A percentile compares a stretch with the other conserved stretches of the same genome.
These are phyloP conservation scores for Phellinidium pouzarii DNA, from an alignment of 1,284 basidiomycete genomes.

Conservation along the genomic window DNA sequence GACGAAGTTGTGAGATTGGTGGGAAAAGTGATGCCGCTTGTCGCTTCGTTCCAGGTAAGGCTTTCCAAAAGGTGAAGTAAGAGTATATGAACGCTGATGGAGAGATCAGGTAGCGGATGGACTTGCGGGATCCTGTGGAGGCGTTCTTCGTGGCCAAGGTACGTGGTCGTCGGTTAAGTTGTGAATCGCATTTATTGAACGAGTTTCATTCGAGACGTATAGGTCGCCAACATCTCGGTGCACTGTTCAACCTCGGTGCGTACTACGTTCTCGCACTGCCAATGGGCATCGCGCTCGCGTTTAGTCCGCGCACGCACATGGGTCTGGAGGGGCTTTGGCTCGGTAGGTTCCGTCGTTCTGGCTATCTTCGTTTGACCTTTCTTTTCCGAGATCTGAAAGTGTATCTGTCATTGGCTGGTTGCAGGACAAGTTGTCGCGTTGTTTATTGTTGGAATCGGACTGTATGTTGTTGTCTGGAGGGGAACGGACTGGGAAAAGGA, in stretches of 20 bases:
- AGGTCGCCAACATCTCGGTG: constrained; percentile 72
- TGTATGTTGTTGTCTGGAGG: constrained; percentile 59
- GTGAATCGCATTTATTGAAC: background rate
- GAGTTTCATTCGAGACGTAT: background rate
- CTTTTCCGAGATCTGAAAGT: background rate
- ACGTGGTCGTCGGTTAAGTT: constrained; percentile 8
- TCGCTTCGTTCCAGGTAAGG: constrained; percentile 69
- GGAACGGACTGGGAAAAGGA: constrained; percentile 63
- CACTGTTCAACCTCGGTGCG: constrained; percentile 67
- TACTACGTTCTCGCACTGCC: constrained; percentile 72
- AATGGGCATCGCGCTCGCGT: constrained; percentile 64
- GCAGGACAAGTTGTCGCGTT: constrained; percentile 66
- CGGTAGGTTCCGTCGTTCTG: constrained; percentile 26
- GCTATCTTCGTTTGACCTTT: background rate
- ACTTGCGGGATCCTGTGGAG: constrained; percentile 66
- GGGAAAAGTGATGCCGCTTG: constrained; percentile 67
- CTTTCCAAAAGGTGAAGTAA: background rate
- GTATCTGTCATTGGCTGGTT: constrained; percentile 2
- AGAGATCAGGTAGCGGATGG: constrained; percentile 54
- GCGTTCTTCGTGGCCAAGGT: constrained; percentile 65
- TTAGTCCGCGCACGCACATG: constrained; percentile 33
- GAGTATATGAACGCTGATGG: background rate
- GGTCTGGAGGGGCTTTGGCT: constrained; percentile 69
- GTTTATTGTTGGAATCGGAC: constrained; percentile 64
- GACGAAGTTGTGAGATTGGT: constrained; percentile 54